Base-by-base conservation (phyloP, 2,329 filamentous ascomycete species). In the Penicillium sp. region DNA sequence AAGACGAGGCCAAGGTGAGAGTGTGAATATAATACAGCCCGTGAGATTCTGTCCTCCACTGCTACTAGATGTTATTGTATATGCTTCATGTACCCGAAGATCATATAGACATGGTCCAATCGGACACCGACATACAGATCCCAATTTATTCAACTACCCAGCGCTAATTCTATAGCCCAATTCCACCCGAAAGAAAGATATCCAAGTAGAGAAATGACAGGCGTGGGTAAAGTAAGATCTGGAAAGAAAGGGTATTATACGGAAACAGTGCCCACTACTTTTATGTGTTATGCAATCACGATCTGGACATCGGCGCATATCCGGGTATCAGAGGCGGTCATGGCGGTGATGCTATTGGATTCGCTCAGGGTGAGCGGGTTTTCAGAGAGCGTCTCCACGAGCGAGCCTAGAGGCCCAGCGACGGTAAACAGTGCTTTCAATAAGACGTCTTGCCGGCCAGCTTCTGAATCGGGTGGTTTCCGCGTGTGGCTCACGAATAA, bases 391-490 rank as follows among this genome's bases (percentile, higher is more conserved):
- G 70, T 74, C 57, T 76, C 75, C 23, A 72, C 66, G 23, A 77
- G 65, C 21, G 71, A 70, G 51, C 66, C 71, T 4, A 71, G 71
- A 49, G 68, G 70, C 38, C 74, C 74, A 3, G 69, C 65, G 13
- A 75, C 73, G 3, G 76, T 77, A 56, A 78, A 76, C 3, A 78
- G 68, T 3, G 76, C 69, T 56, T 78, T 78, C 47, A 78, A 66
- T 3, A 78, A 58, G 7, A 73, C 71, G 11, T 66, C 67, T 7
- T 70, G 69, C n/a, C 63, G 64, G 17, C 68, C 65, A 7, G 64
- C 44, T 45, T 61, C 66, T 3, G 65, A 46, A 29, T 56, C 47
- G 11, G 62, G 45, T 31, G 69, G 69, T 58, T 71, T 70, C 29
- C 69, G 67, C 15, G 71, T 76, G 61, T 78, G 76, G 4, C 67